Conservation (phyloP, 495 filamentous ascomycete genomes). For the Hypoxylon crocopeplum region DNA sequence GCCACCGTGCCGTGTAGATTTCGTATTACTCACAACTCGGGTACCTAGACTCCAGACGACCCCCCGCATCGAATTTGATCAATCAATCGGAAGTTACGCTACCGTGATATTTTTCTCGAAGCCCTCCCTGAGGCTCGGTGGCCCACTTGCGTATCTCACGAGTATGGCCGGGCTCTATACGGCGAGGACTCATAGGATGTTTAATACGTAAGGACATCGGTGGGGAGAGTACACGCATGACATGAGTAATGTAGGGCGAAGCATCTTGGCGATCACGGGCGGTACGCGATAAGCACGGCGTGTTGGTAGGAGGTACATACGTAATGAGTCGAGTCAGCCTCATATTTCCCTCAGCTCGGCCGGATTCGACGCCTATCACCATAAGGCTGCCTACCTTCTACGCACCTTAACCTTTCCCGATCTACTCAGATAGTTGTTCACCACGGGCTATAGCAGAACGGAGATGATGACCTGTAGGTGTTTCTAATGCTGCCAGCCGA, state of each 20-base stretch:
- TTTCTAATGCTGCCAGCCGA: no score
- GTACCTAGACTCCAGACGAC: no score
- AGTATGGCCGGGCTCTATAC: neutral
- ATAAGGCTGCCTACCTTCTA: conserved; percentile 11
- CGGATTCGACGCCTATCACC: neutral
- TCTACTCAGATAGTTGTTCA: no score
- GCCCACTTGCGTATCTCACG: neutral
- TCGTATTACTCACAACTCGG: no score
- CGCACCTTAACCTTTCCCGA: no score
- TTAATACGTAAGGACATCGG: conserved; percentile 2
- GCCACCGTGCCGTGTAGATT: no score
- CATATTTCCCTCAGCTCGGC: conserved; percentile 18
- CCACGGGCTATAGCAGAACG: no score
- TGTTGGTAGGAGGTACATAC: conserved; percentile 11
- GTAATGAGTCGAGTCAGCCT: conserved; percentile 32
- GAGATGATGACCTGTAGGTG: no score
- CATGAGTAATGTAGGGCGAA: conserved; percentile 18
- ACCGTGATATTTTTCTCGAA: no score
- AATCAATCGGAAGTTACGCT: no score
- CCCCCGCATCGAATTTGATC: no score
- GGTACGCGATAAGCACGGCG: conserved; percentile 18
- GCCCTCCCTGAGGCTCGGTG: neutral
- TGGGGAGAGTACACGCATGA: conserved; percentile 9
- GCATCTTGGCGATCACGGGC: neutral
- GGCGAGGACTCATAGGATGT: conserved; percentile 1